A percentile compares a stretch with the other conserved stretches of the same genome.
Conservation (phyloP, 2,329 filamentous ascomycete species). For the Aschersonia sp. region DNA sequence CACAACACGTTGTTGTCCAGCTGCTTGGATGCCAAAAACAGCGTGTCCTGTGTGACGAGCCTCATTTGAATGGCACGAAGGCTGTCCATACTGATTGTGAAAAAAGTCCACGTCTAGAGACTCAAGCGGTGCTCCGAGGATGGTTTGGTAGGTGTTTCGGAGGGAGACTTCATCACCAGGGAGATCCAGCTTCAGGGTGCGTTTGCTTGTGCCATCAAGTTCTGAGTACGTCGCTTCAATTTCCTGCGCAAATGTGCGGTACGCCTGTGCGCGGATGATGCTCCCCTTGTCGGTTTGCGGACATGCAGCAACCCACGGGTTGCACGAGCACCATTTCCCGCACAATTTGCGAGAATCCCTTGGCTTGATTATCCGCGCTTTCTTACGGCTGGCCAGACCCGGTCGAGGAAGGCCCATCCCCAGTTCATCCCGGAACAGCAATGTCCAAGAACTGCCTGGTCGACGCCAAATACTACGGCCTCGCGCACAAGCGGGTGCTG, state of each 20-base stretch:
- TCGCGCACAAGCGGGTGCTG: conserved; percentile 38
- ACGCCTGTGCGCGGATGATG: conserved; percentile 33
- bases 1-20: conserved; percentile 44
- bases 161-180: conserved; percentile 12
- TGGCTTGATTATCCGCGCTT: conserved; percentile 13
- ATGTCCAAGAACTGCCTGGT: conserved; percentile 32
- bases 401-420: conserved; percentile 9
- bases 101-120: conserved; percentile 36
- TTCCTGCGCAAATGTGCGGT: conserved; percentile 23
- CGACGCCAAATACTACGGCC: conserved; percentile 41
- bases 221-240: conserved; percentile 26
- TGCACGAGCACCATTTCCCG: conserved; percentile 35
- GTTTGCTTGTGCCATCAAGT: conserved; percentile 7
- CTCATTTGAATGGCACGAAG: conserved; percentile 43
- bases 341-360: conserved; percentile 23
- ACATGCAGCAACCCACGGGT: conserved; percentile 22
- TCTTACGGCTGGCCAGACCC: conserved; percentile 19
- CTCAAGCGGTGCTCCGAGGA: neutral
- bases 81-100: conserved; percentile 41
- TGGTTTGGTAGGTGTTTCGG: neutral
- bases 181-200: conserved; percentile 5
- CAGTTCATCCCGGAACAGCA: neutral
- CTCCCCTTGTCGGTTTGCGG: conserved; percentile 37
- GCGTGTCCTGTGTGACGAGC: conserved; percentile 30
- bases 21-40: conserved; percentile 30